phyloP scores from a whole-genome alignment of 164 flowering plant species.

The Chimonanthus salicifolius region DNA sequence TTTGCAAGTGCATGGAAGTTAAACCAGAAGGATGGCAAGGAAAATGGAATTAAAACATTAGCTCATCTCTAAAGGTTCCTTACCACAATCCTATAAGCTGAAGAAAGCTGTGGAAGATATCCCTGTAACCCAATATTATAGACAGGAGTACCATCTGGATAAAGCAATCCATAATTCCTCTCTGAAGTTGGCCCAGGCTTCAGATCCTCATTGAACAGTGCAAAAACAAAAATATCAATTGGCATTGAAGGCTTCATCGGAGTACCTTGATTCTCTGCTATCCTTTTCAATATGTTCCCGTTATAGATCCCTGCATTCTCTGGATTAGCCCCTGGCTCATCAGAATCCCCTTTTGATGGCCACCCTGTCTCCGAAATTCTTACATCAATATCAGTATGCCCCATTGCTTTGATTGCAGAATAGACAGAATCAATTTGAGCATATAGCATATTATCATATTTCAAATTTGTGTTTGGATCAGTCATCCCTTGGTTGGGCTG shows the following conservation, averaged over 20 bases:
- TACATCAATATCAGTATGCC: slow-evolving; percentile 67
- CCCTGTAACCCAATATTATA: slow-evolving; percentile 65
- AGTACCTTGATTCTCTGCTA: slow-evolving; percentile 56
- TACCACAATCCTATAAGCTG: slow-evolving; percentile 20
- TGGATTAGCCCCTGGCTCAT: slow-evolving; percentile 76
- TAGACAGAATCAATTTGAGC: slow-evolving; percentile 95
- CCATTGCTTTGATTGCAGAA: slow-evolving; percentile 68
- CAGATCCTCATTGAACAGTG: slow-evolving; percentile 83
- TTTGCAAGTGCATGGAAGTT: neutral
- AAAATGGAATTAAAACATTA: neutral
- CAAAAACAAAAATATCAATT: slow-evolving; percentile 66
- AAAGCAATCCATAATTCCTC: slow-evolving; percentile 83
- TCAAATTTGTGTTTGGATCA: slow-evolving; percentile 57
- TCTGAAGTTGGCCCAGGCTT: slow-evolving; percentile 92
- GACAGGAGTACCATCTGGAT: slow-evolving; percentile 75
- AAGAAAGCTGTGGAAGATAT: slow-evolving; percentile 36
- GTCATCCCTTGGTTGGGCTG: slow-evolving; percentile 49
- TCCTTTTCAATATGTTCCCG: slow-evolving; percentile 53
- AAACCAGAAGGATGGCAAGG: neutral
- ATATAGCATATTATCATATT: slow-evolving; percentile 85
- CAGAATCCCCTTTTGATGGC: slow-evolving; percentile 82
- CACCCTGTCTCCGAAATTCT: slow-evolving; percentile 93
- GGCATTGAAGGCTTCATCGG: slow-evolving; percentile 73
- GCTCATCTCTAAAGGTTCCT: neutral
- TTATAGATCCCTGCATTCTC: slow-evolving; percentile 75